Percentiles rank a stretch among this genome's conserved stretches.
Conservation (phyloP, 1,139 yeast genomes). For the Groenewaldozyma auringiensis region DNA sequence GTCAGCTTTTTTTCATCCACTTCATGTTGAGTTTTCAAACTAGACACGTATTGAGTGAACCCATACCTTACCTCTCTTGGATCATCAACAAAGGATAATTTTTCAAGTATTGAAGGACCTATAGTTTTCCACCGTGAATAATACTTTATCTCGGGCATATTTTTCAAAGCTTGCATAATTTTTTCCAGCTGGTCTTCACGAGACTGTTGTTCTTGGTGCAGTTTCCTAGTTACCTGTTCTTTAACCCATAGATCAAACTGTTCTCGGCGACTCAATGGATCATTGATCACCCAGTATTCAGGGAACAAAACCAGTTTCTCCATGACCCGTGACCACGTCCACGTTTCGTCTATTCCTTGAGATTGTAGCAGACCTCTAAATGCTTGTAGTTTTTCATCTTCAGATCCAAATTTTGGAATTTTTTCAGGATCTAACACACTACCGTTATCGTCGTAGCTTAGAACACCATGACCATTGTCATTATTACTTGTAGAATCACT, state of each 20-base stretch:
- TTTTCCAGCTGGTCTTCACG: slow-evolving; percentile 49
- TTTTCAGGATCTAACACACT: background rate
- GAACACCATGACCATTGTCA: background rate
- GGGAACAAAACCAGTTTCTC: slow-evolving; percentile 50
- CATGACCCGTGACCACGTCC: slow-evolving; percentile 70
- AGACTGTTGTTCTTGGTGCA: slow-evolving; percentile 43
- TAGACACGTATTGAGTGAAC: slow-evolving; percentile 43
- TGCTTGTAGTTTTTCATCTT: slow-evolving; percentile 19
- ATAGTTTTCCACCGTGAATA: slow-evolving; percentile 63
- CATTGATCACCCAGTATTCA: slow-evolving; percentile 61
- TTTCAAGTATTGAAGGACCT: slow-evolving; percentile 20
- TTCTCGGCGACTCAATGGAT: slow-evolving; percentile 52
- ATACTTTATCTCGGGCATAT: slow-evolving; percentile 40
- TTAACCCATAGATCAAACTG: slow-evolving; percentile 53
- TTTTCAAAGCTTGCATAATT: slow-evolving; percentile 44
- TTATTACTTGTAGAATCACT: background rate
- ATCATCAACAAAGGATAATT: slow-evolving; percentile 26
- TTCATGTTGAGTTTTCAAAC: slow-evolving; percentile 38
- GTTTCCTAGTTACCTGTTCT: slow-evolving; percentile 40
- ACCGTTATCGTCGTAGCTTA: background rate
- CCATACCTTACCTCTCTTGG: slow-evolving; percentile 30
- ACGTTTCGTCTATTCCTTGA: slow-evolving; percentile 55
- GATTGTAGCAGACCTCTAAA: slow-evolving; percentile 50
- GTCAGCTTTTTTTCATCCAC: slow-evolving; percentile 18
- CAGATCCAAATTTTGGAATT: background rate